Conservation (phyloP, 1,284 basidiomycete genomes). For the Ceratobasidium sp. region DNA sequence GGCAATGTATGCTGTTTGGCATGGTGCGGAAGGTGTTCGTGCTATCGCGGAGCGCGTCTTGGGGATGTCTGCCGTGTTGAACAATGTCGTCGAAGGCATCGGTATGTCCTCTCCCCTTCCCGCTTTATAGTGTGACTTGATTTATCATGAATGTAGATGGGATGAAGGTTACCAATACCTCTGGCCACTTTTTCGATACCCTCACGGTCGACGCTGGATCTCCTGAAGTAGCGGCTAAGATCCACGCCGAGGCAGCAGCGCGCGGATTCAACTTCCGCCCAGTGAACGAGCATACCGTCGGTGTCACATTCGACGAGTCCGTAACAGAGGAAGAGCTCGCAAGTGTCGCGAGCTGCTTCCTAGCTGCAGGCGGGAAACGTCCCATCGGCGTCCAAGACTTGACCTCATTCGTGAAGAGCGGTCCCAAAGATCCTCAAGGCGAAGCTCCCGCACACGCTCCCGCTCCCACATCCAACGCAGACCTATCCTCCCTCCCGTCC, state of each 20-base stretch:
- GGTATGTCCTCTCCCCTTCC: conserved; percentile 9
- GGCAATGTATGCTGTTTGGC: conserved; percentile 97
- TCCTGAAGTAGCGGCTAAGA: conserved; percentile 66
- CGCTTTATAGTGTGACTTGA: background rate
- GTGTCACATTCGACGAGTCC: conserved; percentile 94
- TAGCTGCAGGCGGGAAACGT: conserved; percentile 16
- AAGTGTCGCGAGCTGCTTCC: conserved; percentile 57
- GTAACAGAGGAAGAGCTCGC: conserved; percentile 80
- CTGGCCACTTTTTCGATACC: conserved; percentile 87
- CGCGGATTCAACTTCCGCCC: conserved; percentile 86
- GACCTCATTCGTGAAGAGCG: conserved; percentile 13
- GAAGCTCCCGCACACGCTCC: conserved; percentile 48
- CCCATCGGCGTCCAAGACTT: background rate
- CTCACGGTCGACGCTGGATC: conserved; percentile 84
- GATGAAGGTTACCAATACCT: conserved; percentile 61
- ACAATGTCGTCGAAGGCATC: conserved; percentile 6
- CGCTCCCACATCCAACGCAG: conserved; percentile 32
- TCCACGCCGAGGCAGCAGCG: conserved; percentile 76
- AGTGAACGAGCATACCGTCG: conserved; percentile 81
- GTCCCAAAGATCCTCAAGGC: background rate
- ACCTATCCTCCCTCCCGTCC: conserved; percentile 61
- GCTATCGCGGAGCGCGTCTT: conserved; percentile 73
- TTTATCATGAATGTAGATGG: conserved; percentile 7
- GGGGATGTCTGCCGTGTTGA: conserved; percentile 19
- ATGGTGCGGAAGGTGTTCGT: conserved; percentile 88